Base-by-base conservation (phyloP, 2,329 filamentous ascomycete species). In the Fragosphaeria purpurea region DNA sequence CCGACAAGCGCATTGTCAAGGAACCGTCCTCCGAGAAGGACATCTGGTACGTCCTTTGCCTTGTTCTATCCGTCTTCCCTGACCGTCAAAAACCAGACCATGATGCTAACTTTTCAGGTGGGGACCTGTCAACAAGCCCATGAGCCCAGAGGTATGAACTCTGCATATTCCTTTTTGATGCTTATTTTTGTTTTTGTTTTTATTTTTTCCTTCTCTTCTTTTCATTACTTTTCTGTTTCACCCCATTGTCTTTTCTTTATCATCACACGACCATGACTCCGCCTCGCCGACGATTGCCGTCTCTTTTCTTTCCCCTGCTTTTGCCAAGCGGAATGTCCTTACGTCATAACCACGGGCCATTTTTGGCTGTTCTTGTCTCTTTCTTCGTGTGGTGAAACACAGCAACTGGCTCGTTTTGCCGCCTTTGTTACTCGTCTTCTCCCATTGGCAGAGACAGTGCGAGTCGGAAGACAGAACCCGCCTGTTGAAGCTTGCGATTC, bases 81-180 rank as follows among this genome's bases (percentile, higher is more conserved):
- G 22, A 22, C 22, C 22, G 22, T 22, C 22, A 22, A 3, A 2
- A 3, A 22, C 22, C 3, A 22, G 22, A 22, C 22, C 22, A 22
- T 22, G 22, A 22, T 22, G 35, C 35, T 37, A 37, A 22, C 11
- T 32, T 12, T 37, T 46, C 53, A 76, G 73, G 72, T 97, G 93
- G 93, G 93, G 93, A 64, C 91, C 93, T 51, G 93, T 98, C 61
- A 98, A 98, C 80, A 97, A 97, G 82, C 87, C 91, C 66, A 98
- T 98, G 93, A 84, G 82, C 60, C 81, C 89, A 62, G 90, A 97
- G 70, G 93, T 97, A 85, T 82, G 87, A 39, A 3, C 5, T 13
- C 6, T 52, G 55, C 50, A 48, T 43, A 35, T 56, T 50, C 48
- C 50, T 43, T 44, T 47, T 32, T 48, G 51, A n/a, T 30, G 44